These are phyloP conservation scores for Euphorbia lathyris DNA, from an alignment of 345 rosid species.

Conservation along the genomic window DNA sequence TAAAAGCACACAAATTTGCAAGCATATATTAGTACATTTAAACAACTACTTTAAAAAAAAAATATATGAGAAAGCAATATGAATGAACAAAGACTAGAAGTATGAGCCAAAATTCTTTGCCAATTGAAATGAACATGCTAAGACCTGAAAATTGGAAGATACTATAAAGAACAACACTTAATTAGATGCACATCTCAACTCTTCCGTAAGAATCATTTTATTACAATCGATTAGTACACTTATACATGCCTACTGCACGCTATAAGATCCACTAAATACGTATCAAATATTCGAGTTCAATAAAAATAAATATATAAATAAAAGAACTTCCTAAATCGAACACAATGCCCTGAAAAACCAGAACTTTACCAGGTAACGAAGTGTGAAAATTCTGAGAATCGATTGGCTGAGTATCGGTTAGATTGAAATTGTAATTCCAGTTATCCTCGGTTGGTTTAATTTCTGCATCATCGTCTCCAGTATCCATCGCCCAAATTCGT, in stretches of 20 bases:
- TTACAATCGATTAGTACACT: not conserved
- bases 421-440: conserved; percentile 1
- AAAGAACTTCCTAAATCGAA: not conserved
- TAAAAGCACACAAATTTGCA: not conserved
- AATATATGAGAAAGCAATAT: too few relatives aligned
- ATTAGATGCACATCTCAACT: not conserved
- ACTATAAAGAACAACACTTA: not conserved
- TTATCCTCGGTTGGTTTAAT: conserved; percentile 5
- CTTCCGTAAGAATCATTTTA: not conserved
- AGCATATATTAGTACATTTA: too few relatives aligned
- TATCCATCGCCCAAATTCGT: conserved; percentile 24
- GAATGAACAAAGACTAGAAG: too few relatives aligned
- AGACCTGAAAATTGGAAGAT: not conserved
- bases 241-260: not conserved
- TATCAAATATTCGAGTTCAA: not conserved
- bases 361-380: conserved; percentile 11
- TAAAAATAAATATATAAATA: too few relatives aligned
- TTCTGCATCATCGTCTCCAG: conserved; percentile 11
- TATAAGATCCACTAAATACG: not conserved
- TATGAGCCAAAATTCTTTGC: not conserved
- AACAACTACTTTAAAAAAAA: not conserved
- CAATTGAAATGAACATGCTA: not conserved
- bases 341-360: not conserved
- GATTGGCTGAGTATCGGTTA: conserved; percentile 6
- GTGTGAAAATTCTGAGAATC: conserved; percentile 23